Percentiles rank a stretch among this genome's conserved stretches.
These are phyloP conservation scores for Vigna angularis DNA, from an alignment of 306 rosid species.

Conservation along the genomic window DNA sequence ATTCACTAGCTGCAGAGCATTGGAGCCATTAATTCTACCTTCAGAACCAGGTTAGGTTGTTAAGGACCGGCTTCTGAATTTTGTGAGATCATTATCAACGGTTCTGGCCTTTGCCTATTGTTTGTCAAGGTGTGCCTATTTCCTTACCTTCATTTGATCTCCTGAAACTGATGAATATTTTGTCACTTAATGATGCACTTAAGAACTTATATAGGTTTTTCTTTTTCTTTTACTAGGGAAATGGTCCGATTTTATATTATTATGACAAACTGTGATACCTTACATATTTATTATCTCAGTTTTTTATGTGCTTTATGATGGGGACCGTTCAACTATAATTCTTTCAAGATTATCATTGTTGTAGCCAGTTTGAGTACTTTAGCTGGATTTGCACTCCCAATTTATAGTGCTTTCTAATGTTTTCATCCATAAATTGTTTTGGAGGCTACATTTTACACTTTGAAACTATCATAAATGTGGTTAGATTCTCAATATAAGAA, in stretches of 20 bases:
- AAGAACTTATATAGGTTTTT: conserved; percentile 27
- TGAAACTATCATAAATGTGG: too few species aligned
- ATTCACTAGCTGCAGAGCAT: conserved; percentile 61
- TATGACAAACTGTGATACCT: conserved; percentile 4
- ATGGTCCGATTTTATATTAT: conserved; percentile 22
- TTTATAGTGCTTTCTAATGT: conserved; percentile 27
- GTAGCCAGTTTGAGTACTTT: conserved; percentile 34
- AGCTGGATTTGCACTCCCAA: conserved; percentile 28
- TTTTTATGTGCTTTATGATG: conserved; percentile 30
- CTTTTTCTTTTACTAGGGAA: conserved; percentile 9
- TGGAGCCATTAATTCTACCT: conserved; percentile 78
- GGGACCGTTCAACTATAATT: conserved; percentile 14
- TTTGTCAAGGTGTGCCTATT: conserved; percentile 76
- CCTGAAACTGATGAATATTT: conserved; percentile 28
- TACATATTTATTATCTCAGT: conserved; percentile 19
- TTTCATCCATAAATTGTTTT: conserved; percentile 31
- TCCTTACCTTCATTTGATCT: conserved; percentile 26
- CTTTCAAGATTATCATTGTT: conserved; percentile 15
- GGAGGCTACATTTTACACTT: too few species aligned
- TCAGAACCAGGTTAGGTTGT: conserved; percentile 78
- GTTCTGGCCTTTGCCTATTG: conserved; percentile 90
- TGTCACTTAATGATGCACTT: conserved; percentile 31
- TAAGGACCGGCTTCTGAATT: conserved; percentile 80
- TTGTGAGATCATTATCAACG: conserved; percentile 85
- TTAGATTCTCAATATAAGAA: too few species aligned